phyloP scores from a whole-genome alignment of 2,329 filamentous ascomycete species.

The Stachybotrys echinatus region DNA sequence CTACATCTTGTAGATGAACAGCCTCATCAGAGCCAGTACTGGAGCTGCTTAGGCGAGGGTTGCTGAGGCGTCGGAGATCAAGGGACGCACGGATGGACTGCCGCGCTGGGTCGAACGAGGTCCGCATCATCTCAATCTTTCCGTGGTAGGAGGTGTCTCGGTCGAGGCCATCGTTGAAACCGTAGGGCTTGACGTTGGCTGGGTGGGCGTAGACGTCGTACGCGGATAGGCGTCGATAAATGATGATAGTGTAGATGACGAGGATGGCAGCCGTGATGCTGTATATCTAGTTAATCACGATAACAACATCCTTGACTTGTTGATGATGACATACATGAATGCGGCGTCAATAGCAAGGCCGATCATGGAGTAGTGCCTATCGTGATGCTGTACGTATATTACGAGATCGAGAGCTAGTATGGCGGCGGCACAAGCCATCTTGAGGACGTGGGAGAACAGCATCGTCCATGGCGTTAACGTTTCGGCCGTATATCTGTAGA shows the following conservation, averaged over 20 bases:
- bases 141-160: conserved; percentile 18
- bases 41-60: conserved; percentile 20
- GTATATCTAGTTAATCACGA: conserved; percentile 4
- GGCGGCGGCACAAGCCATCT: conserved; percentile 38
- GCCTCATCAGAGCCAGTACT: conserved; percentile 15
- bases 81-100: not conserved
- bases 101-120: conserved; percentile 19
- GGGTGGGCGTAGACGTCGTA: conserved; percentile 48
- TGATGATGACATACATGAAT: conserved; percentile 37
- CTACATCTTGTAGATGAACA: conserved; percentile 12
- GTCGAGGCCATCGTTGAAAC: conserved; percentile 31
- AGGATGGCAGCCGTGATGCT: conserved; percentile 34
- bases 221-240: conserved; percentile 40
- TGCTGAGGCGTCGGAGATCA: conserved; percentile 15
- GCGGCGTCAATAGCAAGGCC: conserved; percentile 42
- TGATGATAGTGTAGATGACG: conserved; percentile 39
- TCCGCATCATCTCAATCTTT: conserved; percentile 6
- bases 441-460: conserved; percentile 46
- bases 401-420: conserved; percentile 47
- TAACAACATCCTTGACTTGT: not conserved
- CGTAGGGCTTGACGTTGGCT: conserved; percentile 42
- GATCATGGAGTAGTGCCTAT: conserved; percentile 41
- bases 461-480: conserved; percentile 50
- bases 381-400: conserved; percentile 38
- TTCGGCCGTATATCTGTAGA: conserved; percentile 41